phyloP scores from a whole-genome alignment of 768 basidiomycete species.

The Boletus rex-veris region DNA sequence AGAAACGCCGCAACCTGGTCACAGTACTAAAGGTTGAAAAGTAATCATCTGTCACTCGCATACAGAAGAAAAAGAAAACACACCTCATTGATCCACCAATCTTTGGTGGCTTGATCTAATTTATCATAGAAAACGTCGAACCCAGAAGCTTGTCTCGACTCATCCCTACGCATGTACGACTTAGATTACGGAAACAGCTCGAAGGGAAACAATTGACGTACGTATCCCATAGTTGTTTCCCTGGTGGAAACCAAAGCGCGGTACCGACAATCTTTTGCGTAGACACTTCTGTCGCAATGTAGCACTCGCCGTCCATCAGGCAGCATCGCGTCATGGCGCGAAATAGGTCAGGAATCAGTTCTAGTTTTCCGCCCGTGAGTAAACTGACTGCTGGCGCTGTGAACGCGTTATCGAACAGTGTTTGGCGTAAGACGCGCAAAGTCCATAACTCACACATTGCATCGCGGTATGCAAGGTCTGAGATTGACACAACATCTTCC shows the following conservation, averaged over 20 bases:
- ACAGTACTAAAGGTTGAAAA: not conserved
- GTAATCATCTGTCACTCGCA: not conserved
- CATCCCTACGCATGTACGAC: not conserved
- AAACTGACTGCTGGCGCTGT: not conserved
- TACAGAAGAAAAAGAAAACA: not conserved
- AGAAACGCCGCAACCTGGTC: not conserved
- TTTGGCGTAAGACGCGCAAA: too few relatives aligned
- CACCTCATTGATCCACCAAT: constrained; percentile 5
- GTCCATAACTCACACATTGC: not conserved
- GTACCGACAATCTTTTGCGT: constrained; percentile 1
- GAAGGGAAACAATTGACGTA: not conserved
- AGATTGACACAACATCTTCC: not conserved
- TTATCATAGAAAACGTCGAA: not conserved
- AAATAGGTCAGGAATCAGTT: constrained; percentile 1
- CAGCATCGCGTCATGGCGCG: constrained; percentile 1
- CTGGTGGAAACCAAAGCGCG: constrained; percentile 4
- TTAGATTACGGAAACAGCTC: too few relatives aligned
- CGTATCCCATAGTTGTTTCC: constrained; percentile 1
- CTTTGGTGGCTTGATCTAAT: not conserved
- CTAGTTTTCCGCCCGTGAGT: constrained; percentile 1
- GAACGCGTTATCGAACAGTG: too few relatives aligned
- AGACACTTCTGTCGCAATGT: not conserved
- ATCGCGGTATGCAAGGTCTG: not conserved
- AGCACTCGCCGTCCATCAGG: constrained; percentile 4
- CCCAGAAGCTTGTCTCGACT: not conserved